phyloP scores from a whole-genome alignment of 108 stramenopile genomes.

The Licmophora abbreviata region DNA sequence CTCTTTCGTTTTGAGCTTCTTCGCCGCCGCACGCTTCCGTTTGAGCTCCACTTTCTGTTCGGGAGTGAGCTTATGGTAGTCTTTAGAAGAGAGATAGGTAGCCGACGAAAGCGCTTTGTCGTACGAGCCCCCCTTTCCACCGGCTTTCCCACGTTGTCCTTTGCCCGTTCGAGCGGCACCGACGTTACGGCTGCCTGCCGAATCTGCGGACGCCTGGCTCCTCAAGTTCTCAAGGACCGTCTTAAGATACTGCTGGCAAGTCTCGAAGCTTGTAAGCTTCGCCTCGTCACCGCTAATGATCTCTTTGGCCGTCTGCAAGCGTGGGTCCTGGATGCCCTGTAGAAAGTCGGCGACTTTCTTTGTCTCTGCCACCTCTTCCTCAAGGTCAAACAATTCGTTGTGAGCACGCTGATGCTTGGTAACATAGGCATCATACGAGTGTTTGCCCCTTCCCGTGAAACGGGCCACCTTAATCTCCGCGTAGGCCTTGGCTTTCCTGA shows the following conservation, averaged over 20 bases:
- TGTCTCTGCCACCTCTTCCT: constrained; percentile 3
- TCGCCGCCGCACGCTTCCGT: neutral
- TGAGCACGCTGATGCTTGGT: constrained; percentile 2
- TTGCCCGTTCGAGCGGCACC: neutral
- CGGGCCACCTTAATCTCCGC: neutral
- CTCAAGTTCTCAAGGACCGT: neutral
- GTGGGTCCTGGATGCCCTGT: constrained; percentile 6
- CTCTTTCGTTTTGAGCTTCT: neutral
- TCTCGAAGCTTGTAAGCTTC: neutral
- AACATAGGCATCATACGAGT: constrained; percentile 6
- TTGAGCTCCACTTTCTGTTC: too few species aligned
- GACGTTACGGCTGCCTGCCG: too few species aligned
- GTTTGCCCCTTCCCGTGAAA: neutral
- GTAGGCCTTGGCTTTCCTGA: constrained; percentile 7
- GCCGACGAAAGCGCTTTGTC: neutral
- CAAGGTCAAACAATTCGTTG: constrained; percentile 7
- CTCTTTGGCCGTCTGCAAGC: neutral
- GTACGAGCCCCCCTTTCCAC: neutral
- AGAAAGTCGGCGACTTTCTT: constrained; percentile 9
- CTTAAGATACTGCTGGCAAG: neutral
- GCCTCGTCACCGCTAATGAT: neutral
- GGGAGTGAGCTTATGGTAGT: too few species aligned
- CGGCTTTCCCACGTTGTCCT: too few species aligned
- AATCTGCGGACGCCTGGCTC: neutral
- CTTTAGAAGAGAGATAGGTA: too few species aligned